phyloP scores from a whole-genome alignment of 2,329 filamentous ascomycete genomes.

The Rutstroemia sp. region DNA sequence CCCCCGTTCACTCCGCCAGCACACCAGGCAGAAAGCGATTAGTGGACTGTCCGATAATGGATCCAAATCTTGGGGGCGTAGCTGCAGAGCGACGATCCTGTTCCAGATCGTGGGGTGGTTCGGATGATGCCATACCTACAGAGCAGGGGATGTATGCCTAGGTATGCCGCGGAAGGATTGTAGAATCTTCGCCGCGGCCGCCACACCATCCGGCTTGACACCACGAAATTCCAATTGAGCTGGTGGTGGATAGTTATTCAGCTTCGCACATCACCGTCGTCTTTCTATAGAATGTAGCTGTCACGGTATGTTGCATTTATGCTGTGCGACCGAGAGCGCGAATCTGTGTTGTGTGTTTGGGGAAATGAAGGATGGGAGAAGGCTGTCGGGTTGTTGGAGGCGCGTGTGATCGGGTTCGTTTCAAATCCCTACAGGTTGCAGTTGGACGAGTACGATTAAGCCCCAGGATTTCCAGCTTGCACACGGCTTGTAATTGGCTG shows the following conservation, averaged over 20 bases:
- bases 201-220: neutral
- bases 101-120: neutral
- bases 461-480: no score
- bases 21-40: neutral
- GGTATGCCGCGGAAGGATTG: slow-evolving; percentile 1
- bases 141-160: neutral
- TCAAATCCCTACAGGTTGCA: no score
- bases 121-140: slow-evolving; percentile 2
- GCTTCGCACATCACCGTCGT: neutral
- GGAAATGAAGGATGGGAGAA: no score
- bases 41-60: neutral
- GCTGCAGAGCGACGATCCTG: neutral
- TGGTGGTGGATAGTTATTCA: neutral
- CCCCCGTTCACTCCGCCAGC: neutral
- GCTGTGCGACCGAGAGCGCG: neutral
- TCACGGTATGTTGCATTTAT: neutral
- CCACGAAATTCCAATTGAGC: neutral
- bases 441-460: no score
- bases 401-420: no score
- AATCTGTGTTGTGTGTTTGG: neutral
- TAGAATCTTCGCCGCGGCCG: slow-evolving; percentile 1
- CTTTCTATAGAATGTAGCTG: neutral
- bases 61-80: neutral
- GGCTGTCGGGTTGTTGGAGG: no score
- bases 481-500: no score